Conservation (phyloP, 2,329 filamentous ascomycete species). For the Claviceps humidiphila region DNA sequence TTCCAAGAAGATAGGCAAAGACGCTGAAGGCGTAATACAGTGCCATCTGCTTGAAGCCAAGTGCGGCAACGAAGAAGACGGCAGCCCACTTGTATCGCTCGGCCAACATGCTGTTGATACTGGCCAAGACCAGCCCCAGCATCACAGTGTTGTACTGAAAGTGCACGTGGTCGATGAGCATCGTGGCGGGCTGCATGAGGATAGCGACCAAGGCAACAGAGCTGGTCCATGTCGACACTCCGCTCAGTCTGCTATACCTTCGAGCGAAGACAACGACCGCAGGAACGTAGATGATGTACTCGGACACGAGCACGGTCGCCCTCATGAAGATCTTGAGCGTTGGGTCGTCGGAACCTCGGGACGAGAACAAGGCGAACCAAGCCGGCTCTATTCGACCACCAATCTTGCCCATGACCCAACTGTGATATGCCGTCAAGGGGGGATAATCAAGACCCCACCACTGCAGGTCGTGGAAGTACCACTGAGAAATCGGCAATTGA, state of each 20-base stretch:
- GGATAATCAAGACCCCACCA: slow-evolving; percentile 99
- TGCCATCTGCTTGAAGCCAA: slow-evolving; percentile 99
- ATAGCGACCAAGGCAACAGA: slow-evolving; percentile 80
- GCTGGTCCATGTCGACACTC: slow-evolving; percentile 68
- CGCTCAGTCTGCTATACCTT: slow-evolving; percentile 62
- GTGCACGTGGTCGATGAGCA: slow-evolving; percentile 87
- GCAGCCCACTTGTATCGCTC: slow-evolving; percentile 78
- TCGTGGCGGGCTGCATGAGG: slow-evolving; percentile 79
- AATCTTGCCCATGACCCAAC: slow-evolving; percentile 84
- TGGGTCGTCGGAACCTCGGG: slow-evolving; percentile 67
- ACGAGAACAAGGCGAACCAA: slow-evolving; percentile 80
- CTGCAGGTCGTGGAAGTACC: slow-evolving; percentile 94
- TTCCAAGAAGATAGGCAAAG: slow-evolving; percentile 81
- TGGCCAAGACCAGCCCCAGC: slow-evolving; percentile 79
- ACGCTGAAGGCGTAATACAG: slow-evolving; percentile 91
- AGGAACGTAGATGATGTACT: slow-evolving; percentile 81
- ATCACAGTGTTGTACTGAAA: slow-evolving; percentile 99
- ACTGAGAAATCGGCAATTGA: slow-evolving; percentile 78
- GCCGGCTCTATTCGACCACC: slow-evolving; percentile 63
- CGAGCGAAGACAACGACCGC: slow-evolving; percentile 76
- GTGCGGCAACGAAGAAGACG: slow-evolving; percentile 80
- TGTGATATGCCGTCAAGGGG: slow-evolving; percentile 94
- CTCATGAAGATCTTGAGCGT: slow-evolving; percentile 91
- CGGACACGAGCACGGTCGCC: slow-evolving; percentile 77
- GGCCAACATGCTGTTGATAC: slow-evolving; percentile 78